Evolutionary conservation across 805 yeast species (phyloP).

Genomic region (Wickerhamomyces canadensis): DNA sequence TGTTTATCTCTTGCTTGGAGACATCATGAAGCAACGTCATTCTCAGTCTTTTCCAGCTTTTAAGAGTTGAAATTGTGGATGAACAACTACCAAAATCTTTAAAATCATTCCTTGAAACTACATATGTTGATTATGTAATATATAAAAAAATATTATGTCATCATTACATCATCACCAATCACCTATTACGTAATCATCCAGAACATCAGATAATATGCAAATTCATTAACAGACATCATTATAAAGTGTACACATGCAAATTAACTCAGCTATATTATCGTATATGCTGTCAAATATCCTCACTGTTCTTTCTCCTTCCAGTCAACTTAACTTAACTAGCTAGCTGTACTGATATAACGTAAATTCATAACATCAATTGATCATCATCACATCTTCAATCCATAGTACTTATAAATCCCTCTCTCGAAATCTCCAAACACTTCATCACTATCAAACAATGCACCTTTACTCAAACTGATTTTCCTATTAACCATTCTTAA

Average conservation of each 20-base stretch:
- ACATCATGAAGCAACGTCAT: no score
- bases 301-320: no score
- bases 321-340: no score
- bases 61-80: not conserved
- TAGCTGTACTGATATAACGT: not conserved
- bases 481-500: constrained; percentile 34
- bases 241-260: not conserved
- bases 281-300: no score
- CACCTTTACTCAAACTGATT: constrained; percentile 30
- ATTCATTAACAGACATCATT: no score
- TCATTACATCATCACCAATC: not conserved
- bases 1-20: constrained; percentile 8
- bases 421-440: constrained; percentile 38
- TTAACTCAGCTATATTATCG: no score
- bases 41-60: not conserved
- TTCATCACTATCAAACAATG: constrained; percentile 31
- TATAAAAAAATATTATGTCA: no score
- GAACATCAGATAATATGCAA: no score
- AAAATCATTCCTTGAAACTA: not conserved
- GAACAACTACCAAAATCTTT: not conserved
- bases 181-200: no score
- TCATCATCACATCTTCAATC: constrained; percentile 28
- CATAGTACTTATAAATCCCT: constrained; percentile 39
- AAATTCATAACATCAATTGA: not conserved
- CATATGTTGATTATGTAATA: no score